phyloP scores from a whole-genome alignment of 495 filamentous ascomycete genomes.

The Diplogelasinospora grovesii region DNA sequence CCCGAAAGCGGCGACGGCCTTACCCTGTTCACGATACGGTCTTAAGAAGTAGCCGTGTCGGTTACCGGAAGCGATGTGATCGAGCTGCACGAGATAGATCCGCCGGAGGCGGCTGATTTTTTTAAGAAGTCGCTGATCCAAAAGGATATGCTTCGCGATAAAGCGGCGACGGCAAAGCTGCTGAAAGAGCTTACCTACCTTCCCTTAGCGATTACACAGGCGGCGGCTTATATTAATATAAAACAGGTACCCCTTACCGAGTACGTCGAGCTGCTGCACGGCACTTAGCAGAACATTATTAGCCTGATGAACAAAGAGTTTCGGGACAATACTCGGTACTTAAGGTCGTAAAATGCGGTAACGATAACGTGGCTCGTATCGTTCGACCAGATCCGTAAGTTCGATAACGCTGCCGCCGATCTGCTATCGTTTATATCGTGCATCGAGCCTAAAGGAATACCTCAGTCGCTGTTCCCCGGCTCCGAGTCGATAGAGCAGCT shows the following conservation, averaged over 20 bases:
- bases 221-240: constrained; percentile 39
- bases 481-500: constrained; percentile 13
- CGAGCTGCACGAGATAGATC: constrained; percentile 22
- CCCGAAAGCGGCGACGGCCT: constrained; percentile 24
- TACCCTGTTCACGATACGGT: constrained; percentile 32
- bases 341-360: constrained; percentile 43
- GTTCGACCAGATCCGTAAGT: constrained; percentile 36
- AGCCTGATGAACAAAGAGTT: constrained; percentile 47
- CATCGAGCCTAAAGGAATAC: constrained; percentile 28
- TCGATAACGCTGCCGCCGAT: constrained; percentile 25
- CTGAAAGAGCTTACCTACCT: constrained; percentile 28
- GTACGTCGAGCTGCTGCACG: constrained; percentile 42
- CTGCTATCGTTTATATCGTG: constrained; percentile 37
- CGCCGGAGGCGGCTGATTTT: constrained; percentile 12
- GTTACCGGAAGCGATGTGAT: constrained; percentile 18
- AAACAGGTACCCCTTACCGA: constrained; percentile 28
- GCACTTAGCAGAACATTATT: constrained; percentile 32
- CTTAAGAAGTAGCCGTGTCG: too few relatives aligned
- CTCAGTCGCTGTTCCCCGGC: constrained; percentile 17
- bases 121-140: constrained; percentile 14
- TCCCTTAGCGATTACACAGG: constrained; percentile 45
- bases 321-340: constrained; percentile 38
- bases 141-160: constrained; percentile 6
- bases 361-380: constrained; percentile 49
- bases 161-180: constrained; percentile 14